Conservation (phyloP, 805 yeast species). For the Candida broadrunensis region DNA sequence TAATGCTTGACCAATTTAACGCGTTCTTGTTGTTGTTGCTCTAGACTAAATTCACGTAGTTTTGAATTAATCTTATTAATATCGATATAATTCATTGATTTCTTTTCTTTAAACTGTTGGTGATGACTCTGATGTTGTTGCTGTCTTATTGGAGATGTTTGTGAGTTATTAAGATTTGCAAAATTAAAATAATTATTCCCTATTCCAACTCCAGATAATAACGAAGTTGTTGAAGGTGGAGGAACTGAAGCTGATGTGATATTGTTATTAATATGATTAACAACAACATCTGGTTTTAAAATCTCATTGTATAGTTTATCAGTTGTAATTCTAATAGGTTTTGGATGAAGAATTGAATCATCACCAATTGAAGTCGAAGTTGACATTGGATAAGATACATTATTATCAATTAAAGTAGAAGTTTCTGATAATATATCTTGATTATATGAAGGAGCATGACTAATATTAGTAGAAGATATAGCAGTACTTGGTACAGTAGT, state of each 20-base stretch:
- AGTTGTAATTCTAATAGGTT: background rate
- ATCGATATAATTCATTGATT: conserved; percentile 11
- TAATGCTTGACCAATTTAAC: conserved; percentile 1
- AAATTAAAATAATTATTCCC: conserved; percentile 37
- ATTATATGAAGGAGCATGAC: background rate
- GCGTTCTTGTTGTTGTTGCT: conserved; percentile 3
- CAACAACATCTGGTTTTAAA: background rate
- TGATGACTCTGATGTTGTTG: background rate
- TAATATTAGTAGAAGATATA: background rate
- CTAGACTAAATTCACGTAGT: conserved; percentile 11
- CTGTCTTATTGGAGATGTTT: conserved; percentile 25
- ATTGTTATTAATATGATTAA: background rate
- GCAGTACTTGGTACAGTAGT: background rate
- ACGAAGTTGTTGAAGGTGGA: background rate
- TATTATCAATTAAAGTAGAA: background rate
- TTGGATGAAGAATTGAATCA: background rate
- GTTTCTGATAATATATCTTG: background rate
- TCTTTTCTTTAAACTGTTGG: conserved; percentile 1
- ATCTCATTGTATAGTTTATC: background rate
- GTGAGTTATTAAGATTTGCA: background rate
- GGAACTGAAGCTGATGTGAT: background rate
- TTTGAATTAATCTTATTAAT: conserved; percentile 15
- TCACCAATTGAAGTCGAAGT: background rate
- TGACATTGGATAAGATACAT: background rate
- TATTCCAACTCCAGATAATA: conserved; percentile 29